Evolutionary conservation across 306 rosid species (phyloP).

Genomic region (Dalbergia cultrata): DNA sequence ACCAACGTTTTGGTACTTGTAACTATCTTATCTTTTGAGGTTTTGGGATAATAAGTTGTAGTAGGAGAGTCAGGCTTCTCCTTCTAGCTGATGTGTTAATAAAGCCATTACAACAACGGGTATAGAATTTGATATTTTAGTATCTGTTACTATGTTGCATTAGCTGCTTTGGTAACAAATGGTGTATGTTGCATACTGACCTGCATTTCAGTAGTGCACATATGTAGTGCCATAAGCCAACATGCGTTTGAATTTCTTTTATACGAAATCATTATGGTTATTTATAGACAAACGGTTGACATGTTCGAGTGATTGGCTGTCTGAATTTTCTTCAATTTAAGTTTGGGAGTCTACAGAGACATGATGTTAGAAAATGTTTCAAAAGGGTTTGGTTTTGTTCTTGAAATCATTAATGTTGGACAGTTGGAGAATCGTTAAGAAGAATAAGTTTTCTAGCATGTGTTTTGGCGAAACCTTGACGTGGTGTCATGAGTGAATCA

Average conservation of each 20-base stretch:
- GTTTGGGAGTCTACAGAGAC: not conserved
- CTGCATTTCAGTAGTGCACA: not conserved
- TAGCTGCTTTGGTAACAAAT: slow-evolving; percentile 32
- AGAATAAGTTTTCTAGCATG: not conserved
- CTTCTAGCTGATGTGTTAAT: slow-evolving; percentile 29
- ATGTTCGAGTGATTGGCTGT: not conserved
- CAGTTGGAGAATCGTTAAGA: not conserved
- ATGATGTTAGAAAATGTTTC: not conserved
- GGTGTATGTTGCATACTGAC: not conserved
- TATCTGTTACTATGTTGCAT: slow-evolving; percentile 17
- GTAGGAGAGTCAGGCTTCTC: not conserved
- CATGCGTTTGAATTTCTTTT: not conserved
- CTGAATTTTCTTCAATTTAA: not conserved
- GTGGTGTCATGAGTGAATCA: not conserved
- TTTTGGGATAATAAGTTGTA: slow-evolving; percentile 30
- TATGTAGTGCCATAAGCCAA: not conserved
- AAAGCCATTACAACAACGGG: slow-evolving; percentile 26
- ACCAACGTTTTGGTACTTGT: slow-evolving; percentile 39
- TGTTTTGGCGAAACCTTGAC: not conserved
- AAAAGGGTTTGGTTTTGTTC: not conserved
- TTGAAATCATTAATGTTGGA: not conserved
- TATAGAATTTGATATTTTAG: slow-evolving; percentile 11
- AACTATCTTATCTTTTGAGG: slow-evolving; percentile 1
- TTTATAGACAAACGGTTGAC: too few species aligned
- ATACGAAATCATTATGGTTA: not conserved